Evolutionary conservation across 257 asterid species (phyloP).

Genomic region (Osmanthus fragrans): DNA sequence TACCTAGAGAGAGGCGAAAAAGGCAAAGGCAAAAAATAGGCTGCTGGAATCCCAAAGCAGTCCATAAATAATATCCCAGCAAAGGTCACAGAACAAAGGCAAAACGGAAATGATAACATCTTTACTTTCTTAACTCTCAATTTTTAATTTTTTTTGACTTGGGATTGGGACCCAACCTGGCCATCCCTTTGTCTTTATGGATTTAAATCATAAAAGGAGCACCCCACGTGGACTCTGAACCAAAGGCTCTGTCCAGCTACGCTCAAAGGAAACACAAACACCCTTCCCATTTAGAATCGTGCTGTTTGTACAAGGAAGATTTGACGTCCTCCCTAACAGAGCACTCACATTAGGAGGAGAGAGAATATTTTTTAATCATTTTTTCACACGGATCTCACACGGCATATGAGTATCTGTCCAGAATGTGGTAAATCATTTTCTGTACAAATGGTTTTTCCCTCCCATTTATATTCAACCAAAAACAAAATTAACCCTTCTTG

Average conservation of each 20-base stretch:
- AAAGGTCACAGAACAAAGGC: constrained; percentile 3
- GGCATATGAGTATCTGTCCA: no score
- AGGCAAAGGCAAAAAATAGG: background rate
- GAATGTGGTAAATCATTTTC: no score
- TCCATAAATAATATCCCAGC: background rate
- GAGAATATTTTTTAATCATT: no score
- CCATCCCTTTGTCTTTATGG: constrained; percentile 56
- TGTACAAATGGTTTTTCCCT: no score
- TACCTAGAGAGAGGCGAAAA: background rate
- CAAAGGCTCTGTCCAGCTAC: constrained; percentile 83
- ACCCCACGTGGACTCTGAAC: constrained; percentile 82
- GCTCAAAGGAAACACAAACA: constrained; percentile 38
- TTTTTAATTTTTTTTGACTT: constrained; percentile 44
- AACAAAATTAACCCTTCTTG: background rate
- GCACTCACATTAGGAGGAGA: no score
- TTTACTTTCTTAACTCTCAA: constrained; percentile 37
- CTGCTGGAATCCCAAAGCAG: background rate
- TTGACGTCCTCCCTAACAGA: no score
- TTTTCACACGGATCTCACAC: no score
- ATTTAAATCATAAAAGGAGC: constrained; percentile 55
- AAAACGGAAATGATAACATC: constrained; percentile 35
- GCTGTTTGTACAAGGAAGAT: no score
- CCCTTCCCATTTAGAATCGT: no score
- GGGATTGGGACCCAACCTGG: constrained; percentile 59
- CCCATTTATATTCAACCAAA: background rate